phyloP scores from a whole-genome alignment of 106 monocot species.

The Vanilla planifolia region DNA sequence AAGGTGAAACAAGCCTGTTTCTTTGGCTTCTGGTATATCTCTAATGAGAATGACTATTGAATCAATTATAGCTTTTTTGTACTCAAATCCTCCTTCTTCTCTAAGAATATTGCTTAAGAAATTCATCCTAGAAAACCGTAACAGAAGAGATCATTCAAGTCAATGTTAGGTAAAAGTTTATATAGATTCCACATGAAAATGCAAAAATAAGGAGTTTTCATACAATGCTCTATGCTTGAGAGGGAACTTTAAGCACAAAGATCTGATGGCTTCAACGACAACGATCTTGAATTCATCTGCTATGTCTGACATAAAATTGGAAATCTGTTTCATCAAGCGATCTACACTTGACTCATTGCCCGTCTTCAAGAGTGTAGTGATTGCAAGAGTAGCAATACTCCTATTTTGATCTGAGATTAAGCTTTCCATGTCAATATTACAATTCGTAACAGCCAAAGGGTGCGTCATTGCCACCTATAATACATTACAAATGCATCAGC shows the following conservation, averaged over 20 bases:
- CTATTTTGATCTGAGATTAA: slow-evolving; percentile 96
- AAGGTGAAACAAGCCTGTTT: slow-evolving; percentile 91
- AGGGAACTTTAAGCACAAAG: slow-evolving; percentile 93
- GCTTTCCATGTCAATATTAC: slow-evolving; percentile 99
- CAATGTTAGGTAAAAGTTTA: background rate
- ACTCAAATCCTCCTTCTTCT: slow-evolving; percentile 99
- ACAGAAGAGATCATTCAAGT: slow-evolving; percentile 3
- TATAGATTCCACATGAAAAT: background rate
- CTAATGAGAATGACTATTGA: slow-evolving; percentile 93
- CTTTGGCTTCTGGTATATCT: slow-evolving; percentile 99
- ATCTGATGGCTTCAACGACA: slow-evolving; percentile 96
- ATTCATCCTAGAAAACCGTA: slow-evolving; percentile 71
- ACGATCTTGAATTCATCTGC: slow-evolving; percentile 99
- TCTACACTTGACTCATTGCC: slow-evolving; percentile 99
- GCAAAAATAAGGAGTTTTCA: slow-evolving; percentile 11
- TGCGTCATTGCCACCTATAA: slow-evolving; percentile 94
- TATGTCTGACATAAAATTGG: slow-evolving; percentile 98
- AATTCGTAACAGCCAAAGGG: slow-evolving; percentile 94
- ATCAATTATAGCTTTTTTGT: slow-evolving; percentile 98
- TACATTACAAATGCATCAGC: background rate
- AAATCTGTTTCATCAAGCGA: slow-evolving; percentile 97
- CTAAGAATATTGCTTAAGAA: slow-evolving; percentile 98
- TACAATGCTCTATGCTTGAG: slow-evolving; percentile 95
- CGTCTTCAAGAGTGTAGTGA: slow-evolving; percentile 94
- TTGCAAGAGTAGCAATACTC: slow-evolving; percentile 99